Evolutionary conservation across 1,284 basidiomycete genomes (phyloP).

Genomic region (Ceratobasidium sp.): DNA sequence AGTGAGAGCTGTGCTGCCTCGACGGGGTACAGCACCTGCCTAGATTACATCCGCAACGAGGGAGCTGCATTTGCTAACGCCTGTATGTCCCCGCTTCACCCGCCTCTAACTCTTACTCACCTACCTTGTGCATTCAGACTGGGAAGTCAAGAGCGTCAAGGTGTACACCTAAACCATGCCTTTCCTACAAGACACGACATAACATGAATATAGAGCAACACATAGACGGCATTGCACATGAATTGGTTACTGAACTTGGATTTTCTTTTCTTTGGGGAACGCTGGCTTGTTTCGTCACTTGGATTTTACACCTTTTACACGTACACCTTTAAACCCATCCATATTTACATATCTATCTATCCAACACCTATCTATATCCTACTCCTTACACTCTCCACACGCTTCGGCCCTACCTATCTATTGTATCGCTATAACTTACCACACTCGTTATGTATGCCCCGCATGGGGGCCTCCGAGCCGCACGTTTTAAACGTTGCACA

Average conservation of each 20-base stretch:
- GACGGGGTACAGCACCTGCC: conserved; percentile 82
- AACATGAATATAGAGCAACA: background rate
- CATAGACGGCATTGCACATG: background rate
- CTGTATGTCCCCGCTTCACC: conserved; percentile 59
- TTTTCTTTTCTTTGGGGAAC: background rate
- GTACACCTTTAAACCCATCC: too few relatives aligned
- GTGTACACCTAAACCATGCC: conserved; percentile 57
- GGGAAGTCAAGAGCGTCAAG: conserved; percentile 78
- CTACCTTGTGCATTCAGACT: conserved; percentile 60
- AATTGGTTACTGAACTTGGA: conserved; percentile 5
- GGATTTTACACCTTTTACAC: conserved; percentile 1
- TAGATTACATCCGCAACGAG: conserved; percentile 74
- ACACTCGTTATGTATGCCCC: conserved; percentile 30
- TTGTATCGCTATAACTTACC: conserved; percentile 23
- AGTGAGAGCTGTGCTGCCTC: conserved; percentile 80
- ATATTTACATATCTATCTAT: conserved; percentile 10
- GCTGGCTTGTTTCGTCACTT: background rate
- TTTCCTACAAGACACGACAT: too few relatives aligned
- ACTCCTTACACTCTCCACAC: too few relatives aligned
- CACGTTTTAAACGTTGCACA: too few relatives aligned
- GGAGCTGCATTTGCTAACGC: conserved; percentile 79
- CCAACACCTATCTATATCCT: conserved; percentile 11
- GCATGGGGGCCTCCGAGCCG: background rate
- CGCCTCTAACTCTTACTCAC: conserved; percentile 37
- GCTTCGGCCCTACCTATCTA: conserved; percentile 9